phyloP scores from a whole-genome alignment of 805 yeast genomes.

The Huiozyma sinensis region DNA sequence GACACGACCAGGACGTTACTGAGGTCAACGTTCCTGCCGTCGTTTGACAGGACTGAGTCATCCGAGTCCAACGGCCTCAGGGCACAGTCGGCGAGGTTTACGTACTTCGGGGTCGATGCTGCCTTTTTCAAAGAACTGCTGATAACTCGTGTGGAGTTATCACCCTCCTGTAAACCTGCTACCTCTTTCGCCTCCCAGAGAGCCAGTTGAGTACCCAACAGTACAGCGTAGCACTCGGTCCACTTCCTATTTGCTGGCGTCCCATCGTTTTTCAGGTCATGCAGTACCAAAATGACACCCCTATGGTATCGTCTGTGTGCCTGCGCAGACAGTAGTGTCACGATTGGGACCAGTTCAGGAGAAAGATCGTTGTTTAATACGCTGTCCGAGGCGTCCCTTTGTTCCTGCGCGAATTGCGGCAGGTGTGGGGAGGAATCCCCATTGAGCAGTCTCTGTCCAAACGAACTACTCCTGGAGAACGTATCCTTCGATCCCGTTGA shows the following conservation, averaged over 20 bases:
- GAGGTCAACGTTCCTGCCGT: constrained; percentile 32
- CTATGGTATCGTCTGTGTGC: constrained; percentile 63
- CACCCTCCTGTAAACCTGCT: constrained; percentile 34
- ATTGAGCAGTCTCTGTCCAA: constrained; percentile 4
- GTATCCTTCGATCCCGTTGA: background rate
- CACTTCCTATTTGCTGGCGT: constrained; percentile 74
- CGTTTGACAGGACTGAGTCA: constrained; percentile 49
- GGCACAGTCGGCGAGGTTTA: constrained; percentile 83
- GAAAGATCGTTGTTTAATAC: constrained; percentile 12
- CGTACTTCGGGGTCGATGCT: constrained; percentile 67
- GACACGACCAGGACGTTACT: constrained; percentile 78
- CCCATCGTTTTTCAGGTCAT: constrained; percentile 75
- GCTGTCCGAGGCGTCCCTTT: background rate
- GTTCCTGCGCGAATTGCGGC: constrained; percentile 2
- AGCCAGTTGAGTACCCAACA: constrained; percentile 84
- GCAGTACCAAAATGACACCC: constrained; percentile 62
- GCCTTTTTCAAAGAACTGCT: constrained; percentile 34
- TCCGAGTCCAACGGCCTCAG: constrained; percentile 59
- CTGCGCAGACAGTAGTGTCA: constrained; percentile 64
- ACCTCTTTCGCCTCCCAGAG: constrained; percentile 76
- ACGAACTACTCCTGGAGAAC: background rate
- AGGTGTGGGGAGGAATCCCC: constrained; percentile 6
- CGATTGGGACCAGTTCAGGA: constrained; percentile 50
- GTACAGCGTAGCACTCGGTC: constrained; percentile 86
- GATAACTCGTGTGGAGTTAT: background rate